Evolutionary conservation across 2,329 filamentous ascomycete species (phyloP), one percentile per base, ranked within the genome.

Genomic region (Microsporum audouinii): DNA sequence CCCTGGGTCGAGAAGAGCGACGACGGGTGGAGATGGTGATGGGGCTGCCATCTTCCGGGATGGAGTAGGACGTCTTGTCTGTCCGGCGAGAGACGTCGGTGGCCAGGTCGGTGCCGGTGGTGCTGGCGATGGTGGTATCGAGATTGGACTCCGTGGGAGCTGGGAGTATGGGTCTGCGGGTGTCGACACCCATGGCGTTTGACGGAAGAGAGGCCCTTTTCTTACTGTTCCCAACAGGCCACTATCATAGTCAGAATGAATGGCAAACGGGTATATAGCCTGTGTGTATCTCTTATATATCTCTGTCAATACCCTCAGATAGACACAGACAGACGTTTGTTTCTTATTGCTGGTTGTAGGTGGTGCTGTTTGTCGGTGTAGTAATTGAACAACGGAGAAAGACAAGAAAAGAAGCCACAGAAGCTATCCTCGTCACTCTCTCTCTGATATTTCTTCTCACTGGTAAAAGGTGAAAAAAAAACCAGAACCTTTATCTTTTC

Each of bases 21-120:
- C 70, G 72, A 64, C 70, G 70, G 51, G 92, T 96, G 71, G 87
- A 86, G 73, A 99, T 95, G 63, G 90, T 97, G 70, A 99, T 86
- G 47, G 91, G 91, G 59, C 88, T 92, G 61, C 78, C 78, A 76
- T 80, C 78, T 71, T 79, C 77, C 31, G 78, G 78, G 60, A 80
- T 76, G 33, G 77, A 78, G 67, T 79, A 78, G 58, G 76, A 78
- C 59, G 78, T 78, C 64, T 76, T 77, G 69, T 80, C 78, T 67
- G 76, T 79, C 60, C 75, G 73, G 67, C 76, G 75, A 68, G 78
- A 79, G 65, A 80, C 64, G 71, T 79, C 77, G 65, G 77, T 79
- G 64, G 74, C 77, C 67, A 78, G 68, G 70, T 79, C 77, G 66
- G 75, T 78, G 63, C 71, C 74, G 62, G 72, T 75, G 59, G 69